phyloP scores from a whole-genome alignment of 1,139 yeast species.

The Candida neerlandica region DNA sequence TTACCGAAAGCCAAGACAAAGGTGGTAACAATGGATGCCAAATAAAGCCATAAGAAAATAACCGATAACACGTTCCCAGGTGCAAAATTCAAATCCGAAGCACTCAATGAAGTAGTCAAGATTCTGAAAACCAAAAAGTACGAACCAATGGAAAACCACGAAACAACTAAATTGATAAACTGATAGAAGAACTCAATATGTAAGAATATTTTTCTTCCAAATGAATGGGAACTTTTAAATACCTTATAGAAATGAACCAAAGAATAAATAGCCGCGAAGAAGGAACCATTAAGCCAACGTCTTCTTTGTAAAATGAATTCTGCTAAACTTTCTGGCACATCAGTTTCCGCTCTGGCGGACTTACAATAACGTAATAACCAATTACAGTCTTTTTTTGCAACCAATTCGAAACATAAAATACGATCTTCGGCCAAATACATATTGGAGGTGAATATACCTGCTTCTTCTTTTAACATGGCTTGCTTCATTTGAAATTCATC shows the following conservation, averaged over 20 bases:
- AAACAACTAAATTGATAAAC: conserved; percentile 54
- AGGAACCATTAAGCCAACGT: conserved; percentile 55
- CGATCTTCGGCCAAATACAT: conserved; percentile 56
- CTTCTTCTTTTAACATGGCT: conserved; percentile 44
- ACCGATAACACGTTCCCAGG: conserved; percentile 82
- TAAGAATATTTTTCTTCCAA: conserved; percentile 43
- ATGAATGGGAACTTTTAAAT: conserved; percentile 46
- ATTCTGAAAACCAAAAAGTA: conserved; percentile 81
- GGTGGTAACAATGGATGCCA: conserved; percentile 86
- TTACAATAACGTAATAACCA: conserved; percentile 52
- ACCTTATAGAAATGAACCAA: conserved; percentile 48
- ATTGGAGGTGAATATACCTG: conserved; percentile 53
- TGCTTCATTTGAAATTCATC: conserved; percentile 47
- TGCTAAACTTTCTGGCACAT: conserved; percentile 50
- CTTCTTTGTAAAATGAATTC: conserved; percentile 52
- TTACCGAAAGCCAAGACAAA: conserved; percentile 93
- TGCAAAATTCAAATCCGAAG: conserved; percentile 45
- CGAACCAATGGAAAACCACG: conserved; percentile 84
- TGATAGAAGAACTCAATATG: conserved; percentile 49
- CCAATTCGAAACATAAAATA: conserved; percentile 51
- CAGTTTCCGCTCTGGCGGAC: conserved; percentile 51
- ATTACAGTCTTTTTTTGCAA: conserved; percentile 46
- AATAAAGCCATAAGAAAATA: conserved; percentile 84
- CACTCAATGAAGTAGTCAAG: conserved; percentile 68
- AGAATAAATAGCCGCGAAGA: conserved; percentile 51